These are phyloP conservation scores for Fusarium sublunatum DNA, from an alignment of 2,329 filamentous ascomycete species.

Conservation along the genomic window DNA sequence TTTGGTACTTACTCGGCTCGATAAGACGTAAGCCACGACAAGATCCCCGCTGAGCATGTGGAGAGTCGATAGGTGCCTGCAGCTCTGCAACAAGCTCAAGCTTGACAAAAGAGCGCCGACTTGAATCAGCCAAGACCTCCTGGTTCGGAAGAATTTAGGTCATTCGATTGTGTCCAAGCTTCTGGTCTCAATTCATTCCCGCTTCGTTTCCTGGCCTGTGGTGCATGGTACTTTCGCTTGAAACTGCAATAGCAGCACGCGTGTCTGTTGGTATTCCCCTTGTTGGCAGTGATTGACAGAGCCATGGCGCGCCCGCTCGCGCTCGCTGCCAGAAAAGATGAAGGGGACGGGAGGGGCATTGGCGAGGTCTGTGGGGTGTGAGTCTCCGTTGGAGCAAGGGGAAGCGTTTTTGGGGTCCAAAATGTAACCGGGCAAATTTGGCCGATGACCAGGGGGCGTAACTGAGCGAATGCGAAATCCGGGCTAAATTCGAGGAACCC, in stretches of 20 bases:
- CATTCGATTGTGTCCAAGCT: slow-evolving; percentile 10
- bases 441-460: slow-evolving; percentile 3
- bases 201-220: slow-evolving; percentile 23
- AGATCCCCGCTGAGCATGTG: slow-evolving; percentile 17
- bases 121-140: slow-evolving; percentile 2
- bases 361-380: slow-evolving; percentile 24
- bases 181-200: slow-evolving; percentile 15
- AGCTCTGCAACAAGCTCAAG: slow-evolving; percentile 22
- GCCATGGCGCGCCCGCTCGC: slow-evolving; percentile 12
- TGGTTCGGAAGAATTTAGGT: neutral
- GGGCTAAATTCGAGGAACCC: slow-evolving; percentile 25
- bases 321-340: slow-evolving; percentile 29
- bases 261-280: slow-evolving; percentile 4
- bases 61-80: slow-evolving; percentile 23
- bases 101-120: neutral
- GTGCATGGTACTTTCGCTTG: slow-evolving; percentile 7
- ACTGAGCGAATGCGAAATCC: slow-evolving; percentile 6
- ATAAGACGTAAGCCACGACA: slow-evolving; percentile 18
- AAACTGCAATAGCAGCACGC: slow-evolving; percentile 5
- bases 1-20: neutral
- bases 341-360: slow-evolving; percentile 36
- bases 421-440: slow-evolving; percentile 13
- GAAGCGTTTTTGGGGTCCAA: slow-evolving; percentile 19
- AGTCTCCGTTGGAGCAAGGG: slow-evolving; percentile 7
- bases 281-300: slow-evolving; percentile 23